Evolutionary conservation across 805 yeast species (phyloP), one percentile per base, ranked within the genome.

Genomic region (Candida succiphila): DNA sequence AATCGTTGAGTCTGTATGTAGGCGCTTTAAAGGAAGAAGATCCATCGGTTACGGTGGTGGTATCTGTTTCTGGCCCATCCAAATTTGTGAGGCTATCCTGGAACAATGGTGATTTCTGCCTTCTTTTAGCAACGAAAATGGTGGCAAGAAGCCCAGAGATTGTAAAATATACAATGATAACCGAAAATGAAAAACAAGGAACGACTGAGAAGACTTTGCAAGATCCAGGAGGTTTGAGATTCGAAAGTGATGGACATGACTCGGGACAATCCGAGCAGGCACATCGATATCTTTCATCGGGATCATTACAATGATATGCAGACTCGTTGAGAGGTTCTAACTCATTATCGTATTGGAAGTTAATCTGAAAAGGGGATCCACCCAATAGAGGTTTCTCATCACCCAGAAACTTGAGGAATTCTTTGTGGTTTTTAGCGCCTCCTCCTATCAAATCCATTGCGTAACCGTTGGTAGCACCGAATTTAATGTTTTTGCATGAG

Each of bases 361-460:
- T 80, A 40, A 89, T 88, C 53, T 89, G 97, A 52, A 89, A 86
- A 0, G 96, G 96, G 0, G 95, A 85, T 1, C 98, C 98, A 1
- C 97, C 96, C 4, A 89, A 63, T 46, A 85, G 44, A 1, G 97
- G 97, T 54, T 89, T 88, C 45, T 86, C 94, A 52, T 89, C 97
- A 10, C 97, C 97, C 33, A 92, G 57, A 49, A 89, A 92, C 57
- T 87, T 82, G 43, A 89, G 61, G 51, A 89, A 89, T 35, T 75
- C 74, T 22, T 63, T 45, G 53, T 74, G 83, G 45, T 77, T 72
- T 35, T 65, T 69, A 2, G 97, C 96, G 2, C 97, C 97, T n/a
- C 98, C 98, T 7, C 98, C 98, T 27, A 89, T 78, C 27, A 89
- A 65, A 51, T 89, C 97, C 96, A 89, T 87, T 8, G 96, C 97